Percentiles rank a stretch among this genome's conserved stretches.
Evolutionary conservation across 129 eudicot species (phyloP).

Genomic region (Escallonia rubra): DNA sequence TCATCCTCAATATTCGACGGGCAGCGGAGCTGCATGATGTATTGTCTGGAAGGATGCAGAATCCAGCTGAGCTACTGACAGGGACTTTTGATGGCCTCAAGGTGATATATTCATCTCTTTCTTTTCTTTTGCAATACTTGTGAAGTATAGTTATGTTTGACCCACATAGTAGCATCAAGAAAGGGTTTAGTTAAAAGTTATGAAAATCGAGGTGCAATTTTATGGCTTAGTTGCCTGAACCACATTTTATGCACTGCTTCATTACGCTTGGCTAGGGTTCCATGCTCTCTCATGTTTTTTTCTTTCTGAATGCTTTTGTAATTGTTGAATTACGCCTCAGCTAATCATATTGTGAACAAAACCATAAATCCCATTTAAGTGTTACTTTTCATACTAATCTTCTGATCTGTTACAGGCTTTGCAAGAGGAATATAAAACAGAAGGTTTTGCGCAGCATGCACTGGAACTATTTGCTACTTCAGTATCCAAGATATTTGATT

Average conservation of each 20-base stretch:
- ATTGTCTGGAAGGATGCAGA: constrained; percentile 30
- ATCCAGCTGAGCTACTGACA: constrained; percentile 54
- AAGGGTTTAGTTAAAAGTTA: too few relatives aligned
- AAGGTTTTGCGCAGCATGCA: constrained; percentile 55
- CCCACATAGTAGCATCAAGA: too few relatives aligned
- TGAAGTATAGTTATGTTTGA: not conserved
- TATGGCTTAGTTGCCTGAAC: too few relatives aligned
- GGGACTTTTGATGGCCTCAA: constrained; percentile 73
- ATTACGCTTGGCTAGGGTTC: too few relatives aligned
- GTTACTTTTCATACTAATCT: constrained; percentile 1
- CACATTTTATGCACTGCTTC: too few relatives aligned
- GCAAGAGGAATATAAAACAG: constrained; percentile 66
- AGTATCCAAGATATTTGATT: constrained; percentile 61
- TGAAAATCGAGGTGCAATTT: too few relatives aligned
- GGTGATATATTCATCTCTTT: constrained; percentile 32
- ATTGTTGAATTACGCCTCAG: too few relatives aligned
- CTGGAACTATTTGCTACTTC: constrained; percentile 46
- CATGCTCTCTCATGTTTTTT: too few relatives aligned
- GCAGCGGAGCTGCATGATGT: constrained; percentile 46
- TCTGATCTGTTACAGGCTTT: constrained; percentile 44
- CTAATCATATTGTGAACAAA: too few relatives aligned
- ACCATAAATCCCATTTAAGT: not conserved
- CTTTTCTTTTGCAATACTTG: not conserved
- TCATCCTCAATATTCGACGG: constrained; percentile 43
- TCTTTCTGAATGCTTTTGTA: too few relatives aligned